Evolutionary conservation across 306 rosid species (phyloP).

Genomic region (Inga oerstediana): DNA sequence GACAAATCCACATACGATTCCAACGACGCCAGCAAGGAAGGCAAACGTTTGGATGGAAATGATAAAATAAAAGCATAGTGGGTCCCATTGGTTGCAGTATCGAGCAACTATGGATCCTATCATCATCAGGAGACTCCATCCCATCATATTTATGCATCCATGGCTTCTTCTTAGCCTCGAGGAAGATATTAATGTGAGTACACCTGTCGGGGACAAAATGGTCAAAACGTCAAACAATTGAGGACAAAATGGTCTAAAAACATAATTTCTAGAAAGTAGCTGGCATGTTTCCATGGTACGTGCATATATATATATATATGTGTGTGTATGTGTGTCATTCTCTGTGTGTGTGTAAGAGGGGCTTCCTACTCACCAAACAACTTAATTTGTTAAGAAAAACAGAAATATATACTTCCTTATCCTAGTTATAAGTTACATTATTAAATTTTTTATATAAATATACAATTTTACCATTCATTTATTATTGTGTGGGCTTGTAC

Average conservation of each 20-base stretch:
- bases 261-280: no score
- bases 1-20: constrained; percentile 29
- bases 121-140: constrained; percentile 37
- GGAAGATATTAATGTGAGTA: not conserved
- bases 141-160: constrained; percentile 29
- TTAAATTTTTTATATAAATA: no score
- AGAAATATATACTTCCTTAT: no score
- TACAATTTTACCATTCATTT: no score
- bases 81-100: constrained; percentile 39
- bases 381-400: no score
- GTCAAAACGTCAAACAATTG: not conserved
- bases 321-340: no score
- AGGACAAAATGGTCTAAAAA: not conserved
- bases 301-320: no score
- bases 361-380: no score
- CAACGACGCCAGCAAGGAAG: constrained; percentile 24
- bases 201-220: constrained; percentile 26
- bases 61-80: constrained; percentile 42
- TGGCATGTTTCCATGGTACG: no score
- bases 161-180: constrained; percentile 32
- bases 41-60: constrained; percentile 33
- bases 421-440: no score
- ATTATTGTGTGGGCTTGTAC: no score
- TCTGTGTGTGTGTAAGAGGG: no score
- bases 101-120: constrained; percentile 36